Evolutionary conservation across 2,329 filamentous ascomycete genomes (phyloP), one percentile per base, ranked within the genome.

Genomic region (Xenoacremonium recifei): DNA sequence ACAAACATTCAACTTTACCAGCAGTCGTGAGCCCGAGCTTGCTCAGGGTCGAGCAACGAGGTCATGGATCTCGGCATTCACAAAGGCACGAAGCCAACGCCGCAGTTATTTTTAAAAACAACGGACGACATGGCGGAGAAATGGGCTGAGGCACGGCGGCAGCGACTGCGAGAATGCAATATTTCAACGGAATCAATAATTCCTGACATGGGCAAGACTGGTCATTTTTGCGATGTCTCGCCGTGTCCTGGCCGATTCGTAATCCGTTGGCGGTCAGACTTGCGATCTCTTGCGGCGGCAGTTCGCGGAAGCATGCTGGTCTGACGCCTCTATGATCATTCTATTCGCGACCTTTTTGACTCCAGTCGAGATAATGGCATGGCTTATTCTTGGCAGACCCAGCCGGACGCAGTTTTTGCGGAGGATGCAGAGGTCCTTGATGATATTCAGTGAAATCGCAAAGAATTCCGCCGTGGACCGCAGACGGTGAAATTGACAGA

Each of bases 321-420:
- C 23, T 27, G 23, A 9, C 9, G 23, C 13, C 23, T 7, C 23
- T 27, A 13, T 27, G 23, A 27, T 58, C 49, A 56, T 58, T 51
- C 53, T 43, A 57, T 33, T 40, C 57, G 54, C 40, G 49, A 58
- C 54, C 40, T 42, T 48, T 45, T 56, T 51, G 35, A 49, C n/a
- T n/a, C n/a, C n/a, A n/a, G n/a, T n/a, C n/a, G n/a, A n/a, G n/a
- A n/a, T n/a, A n/a, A n/a, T n/a, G n/a, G n/a, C n/a, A n/a, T n/a
- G n/a, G n/a, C n/a, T n/a, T n/a, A n/a, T n/a, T n/a, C n/a, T n/a
- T n/a, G n/a, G n/a, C n/a, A n/a, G n/a, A n/a, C n/a, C n/a, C n/a
- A n/a, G n/a, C n/a, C n/a, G n/a, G n/a, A n/a, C n/a, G n/a, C n/a
- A n/a, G n/a, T n/a, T n/a, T n/a, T n/a, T n/a, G n/a, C n/a, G n/a